These are phyloP conservation scores for Penicillium cosmopolitanum DNA, from an alignment of 495 filamentous ascomycete genomes.

Conservation along the genomic window DNA sequence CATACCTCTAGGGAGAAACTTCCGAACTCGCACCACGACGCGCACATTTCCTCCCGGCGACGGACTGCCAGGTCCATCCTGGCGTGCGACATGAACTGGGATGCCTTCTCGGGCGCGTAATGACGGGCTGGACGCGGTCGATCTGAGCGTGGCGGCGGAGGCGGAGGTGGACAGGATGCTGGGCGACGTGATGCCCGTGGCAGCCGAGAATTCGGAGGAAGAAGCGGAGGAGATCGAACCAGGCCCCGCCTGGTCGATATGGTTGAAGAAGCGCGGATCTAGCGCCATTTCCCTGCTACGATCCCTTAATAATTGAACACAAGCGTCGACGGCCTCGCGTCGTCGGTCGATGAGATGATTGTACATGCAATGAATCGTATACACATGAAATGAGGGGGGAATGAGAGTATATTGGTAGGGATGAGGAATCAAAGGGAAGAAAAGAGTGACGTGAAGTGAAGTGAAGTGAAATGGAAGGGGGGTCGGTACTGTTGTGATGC, in stretches of 20 bases:
- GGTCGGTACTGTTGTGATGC: constrained; percentile 30
- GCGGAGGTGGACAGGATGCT: constrained; percentile 59
- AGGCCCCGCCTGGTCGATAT: constrained; percentile 46
- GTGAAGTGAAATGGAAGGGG: constrained; percentile 16
- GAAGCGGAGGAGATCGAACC: constrained; percentile 61
- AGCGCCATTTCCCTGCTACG: constrained; percentile 57
- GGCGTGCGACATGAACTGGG: constrained; percentile 39
- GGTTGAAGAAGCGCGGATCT: constrained; percentile 59
- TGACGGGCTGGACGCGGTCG: constrained; percentile 60
- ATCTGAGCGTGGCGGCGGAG: constrained; percentile 58
- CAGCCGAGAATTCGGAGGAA: constrained; percentile 55
- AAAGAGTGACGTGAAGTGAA: constrained; percentile 2
- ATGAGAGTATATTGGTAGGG: constrained; percentile 3
- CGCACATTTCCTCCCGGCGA: constrained; percentile 80
- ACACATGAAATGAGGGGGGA: not conserved
- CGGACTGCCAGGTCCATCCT: constrained; percentile 40
- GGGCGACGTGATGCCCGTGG: constrained; percentile 56
- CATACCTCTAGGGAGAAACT: constrained; percentile 86
- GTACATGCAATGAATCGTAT: constrained; percentile 44
- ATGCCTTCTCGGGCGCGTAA: constrained; percentile 73
- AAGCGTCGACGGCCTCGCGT: constrained; percentile 50
- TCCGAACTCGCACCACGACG: constrained; percentile 91
- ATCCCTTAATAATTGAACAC: constrained; percentile 52
- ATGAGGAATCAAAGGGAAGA: constrained; percentile 13
- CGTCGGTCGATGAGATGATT: constrained; percentile 41